These are phyloP conservation scores for Singerocomus inundabilis DNA, from an alignment of 1,284 basidiomycete genomes.

Conservation along the genomic window DNA sequence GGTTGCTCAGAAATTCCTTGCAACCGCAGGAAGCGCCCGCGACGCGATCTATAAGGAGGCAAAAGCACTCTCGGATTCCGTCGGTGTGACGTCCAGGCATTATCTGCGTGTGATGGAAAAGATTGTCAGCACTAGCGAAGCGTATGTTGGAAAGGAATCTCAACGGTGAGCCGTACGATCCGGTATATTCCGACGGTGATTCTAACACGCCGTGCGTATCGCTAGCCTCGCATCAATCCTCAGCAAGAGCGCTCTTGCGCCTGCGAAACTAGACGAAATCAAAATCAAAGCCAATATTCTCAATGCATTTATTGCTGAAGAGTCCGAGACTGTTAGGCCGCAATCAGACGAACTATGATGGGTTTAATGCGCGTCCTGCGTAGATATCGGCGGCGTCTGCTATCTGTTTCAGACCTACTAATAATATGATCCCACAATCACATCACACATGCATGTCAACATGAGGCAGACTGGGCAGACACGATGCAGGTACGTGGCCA, in stretches of 20 bases:
- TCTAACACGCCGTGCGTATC: conserved; percentile 15
- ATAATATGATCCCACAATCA: conserved; percentile 14
- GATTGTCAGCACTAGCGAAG: conserved; percentile 67
- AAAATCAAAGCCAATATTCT: conserved; percentile 91
- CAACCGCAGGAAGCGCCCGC: conserved; percentile 54
- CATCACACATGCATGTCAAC: conserved; percentile 8
- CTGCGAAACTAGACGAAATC: conserved; percentile 88
- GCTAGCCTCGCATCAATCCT: conserved; percentile 67
- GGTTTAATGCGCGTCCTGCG: conserved; percentile 3
- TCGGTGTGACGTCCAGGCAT: conserved; percentile 64
- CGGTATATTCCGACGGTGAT: neutral
- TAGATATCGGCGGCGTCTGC: conserved; percentile 18
- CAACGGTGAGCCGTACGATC: conserved; percentile 58
- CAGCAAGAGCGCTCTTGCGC: conserved; percentile 69
- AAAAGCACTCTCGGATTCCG: conserved; percentile 41
- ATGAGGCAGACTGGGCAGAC: conserved; percentile 24
- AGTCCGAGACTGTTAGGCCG: conserved; percentile 36
- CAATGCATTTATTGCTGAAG: conserved; percentile 61
- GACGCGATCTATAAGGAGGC: conserved; percentile 67
- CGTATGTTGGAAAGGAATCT: conserved; percentile 85
- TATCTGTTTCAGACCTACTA: conserved; percentile 16
- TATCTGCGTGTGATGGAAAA: conserved; percentile 94
- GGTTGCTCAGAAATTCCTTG: conserved; percentile 78
- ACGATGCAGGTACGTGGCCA: conserved; percentile 29
- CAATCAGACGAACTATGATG: conserved; percentile 38